These are phyloP conservation scores for Arthrinium phaeospermum DNA, from an alignment of 2,329 filamentous ascomycete genomes.

Conservation along the genomic window DNA sequence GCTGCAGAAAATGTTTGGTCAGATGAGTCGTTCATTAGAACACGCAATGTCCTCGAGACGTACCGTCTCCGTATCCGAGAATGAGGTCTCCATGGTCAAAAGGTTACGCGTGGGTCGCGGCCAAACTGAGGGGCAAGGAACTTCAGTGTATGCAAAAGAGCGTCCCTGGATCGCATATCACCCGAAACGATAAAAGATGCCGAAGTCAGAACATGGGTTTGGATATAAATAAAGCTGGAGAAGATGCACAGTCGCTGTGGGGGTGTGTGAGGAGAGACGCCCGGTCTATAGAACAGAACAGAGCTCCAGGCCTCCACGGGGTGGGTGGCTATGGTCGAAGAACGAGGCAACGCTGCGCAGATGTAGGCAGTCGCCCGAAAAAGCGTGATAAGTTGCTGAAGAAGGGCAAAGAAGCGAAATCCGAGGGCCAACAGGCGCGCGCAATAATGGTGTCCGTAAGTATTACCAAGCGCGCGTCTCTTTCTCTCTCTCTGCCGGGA, in stretches of 20 bases:
- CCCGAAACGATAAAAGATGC: neutral
- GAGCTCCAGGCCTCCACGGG: neutral
- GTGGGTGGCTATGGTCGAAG: slow-evolving; percentile 14
- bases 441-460: neutral
- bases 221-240: neutral
- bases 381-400: neutral
- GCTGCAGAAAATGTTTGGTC: slow-evolving; percentile 43
- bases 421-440: slow-evolving; percentile 13
- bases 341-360: slow-evolving; percentile 16
- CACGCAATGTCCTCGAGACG: slow-evolving; percentile 30
- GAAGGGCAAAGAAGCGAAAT: neutral
- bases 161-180: slow-evolving; percentile 10
- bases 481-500: slow-evolving; percentile 12
- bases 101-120: neutral
- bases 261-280: neutral
- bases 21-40: neutral
- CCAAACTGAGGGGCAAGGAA: slow-evolving; percentile 11
- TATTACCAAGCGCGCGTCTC: slow-evolving; percentile 12
- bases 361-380: slow-evolving; percentile 12
- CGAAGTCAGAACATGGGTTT: slow-evolving; percentile 8
- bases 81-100: slow-evolving; percentile 49
- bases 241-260: neutral
- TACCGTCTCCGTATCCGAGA: slow-evolving; percentile 61
- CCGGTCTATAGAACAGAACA: slow-evolving; percentile 5
- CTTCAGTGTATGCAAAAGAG: slow-evolving; percentile 11